Evolutionary conservation across 2,329 filamentous ascomycete species (phyloP), one percentile per base, ranked within the genome.

Genomic region (Cercospora canescens): DNA sequence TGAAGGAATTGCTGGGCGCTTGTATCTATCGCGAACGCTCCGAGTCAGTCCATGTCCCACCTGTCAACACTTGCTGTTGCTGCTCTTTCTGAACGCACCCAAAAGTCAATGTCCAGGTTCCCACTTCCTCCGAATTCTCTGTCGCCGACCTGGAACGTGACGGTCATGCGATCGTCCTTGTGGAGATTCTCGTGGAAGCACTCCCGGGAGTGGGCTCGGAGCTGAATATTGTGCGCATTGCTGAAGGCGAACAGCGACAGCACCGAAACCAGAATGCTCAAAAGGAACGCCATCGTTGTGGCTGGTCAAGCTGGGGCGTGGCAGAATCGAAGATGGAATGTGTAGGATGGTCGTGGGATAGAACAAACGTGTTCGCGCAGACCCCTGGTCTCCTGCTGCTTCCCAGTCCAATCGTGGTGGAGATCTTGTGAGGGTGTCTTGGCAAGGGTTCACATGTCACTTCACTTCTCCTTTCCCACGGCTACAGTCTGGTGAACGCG

Each of bases 71-170:
- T 57, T 11, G 26, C 6, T 41, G 28, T 41, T 18, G 24, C 41
- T 60, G 34, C 63, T 63, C 48, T 8, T 60, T 57, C 37, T 8
- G 37, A 30, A 71, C 88, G 72, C 88, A 98, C 95, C 93, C 93
- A 98, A 79, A 99, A 99, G 80, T 99, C 95, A 77, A 99, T 91
- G 73, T 98, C 94, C 67, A 99, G 84, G 77, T 97, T 98, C 35
- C 94, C 94, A 65, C 93, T 94, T 60, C 91, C 92, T 60, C 94
- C 94, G 81, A 97, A 97, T 79, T 99, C 95, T 72, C 94, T 86
- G 79, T 99, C 95, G 77, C 95, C 95, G 66, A 98, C 94, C 83
- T 98, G 95, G 86, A 96, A 99, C 32, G 94, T 96, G 67, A 99
- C 94, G 8, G 93, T 97, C 95, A 99, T 99, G 81, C 91, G 92